phyloP scores from a whole-genome alignment of 1,284 basidiomycete genomes.

The Cryptococcus sp. region DNA sequence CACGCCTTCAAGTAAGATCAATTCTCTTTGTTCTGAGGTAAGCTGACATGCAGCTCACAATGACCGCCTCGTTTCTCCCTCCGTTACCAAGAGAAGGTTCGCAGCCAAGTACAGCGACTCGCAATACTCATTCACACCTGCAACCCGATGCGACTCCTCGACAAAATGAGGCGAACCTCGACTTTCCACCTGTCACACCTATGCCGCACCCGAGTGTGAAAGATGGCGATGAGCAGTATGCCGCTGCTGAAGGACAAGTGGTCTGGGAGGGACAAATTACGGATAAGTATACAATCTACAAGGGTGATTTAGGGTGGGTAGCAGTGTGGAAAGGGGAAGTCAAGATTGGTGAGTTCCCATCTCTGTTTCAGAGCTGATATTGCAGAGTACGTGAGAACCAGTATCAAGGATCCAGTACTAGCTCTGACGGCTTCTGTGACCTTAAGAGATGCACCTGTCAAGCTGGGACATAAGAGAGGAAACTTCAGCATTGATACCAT shows the following conservation, averaged over 20 bases:
- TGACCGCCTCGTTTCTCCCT: constrained; percentile 76
- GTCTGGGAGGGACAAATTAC: constrained; percentile 52
- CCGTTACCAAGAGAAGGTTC: constrained; percentile 19
- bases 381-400: constrained; percentile 65
- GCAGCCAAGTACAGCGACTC: not conserved
- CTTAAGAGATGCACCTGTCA: constrained; percentile 61
- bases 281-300: constrained; percentile 53
- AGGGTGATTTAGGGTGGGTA: constrained; percentile 67
- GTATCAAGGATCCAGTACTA: constrained; percentile 65
- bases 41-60: constrained; percentile 57
- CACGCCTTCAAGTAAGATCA: constrained; percentile 23
- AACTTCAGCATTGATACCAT: constrained; percentile 19
- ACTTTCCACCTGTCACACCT: constrained; percentile 47
- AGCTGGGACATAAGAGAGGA: constrained; percentile 11
- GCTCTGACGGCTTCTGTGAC: constrained; percentile 76
- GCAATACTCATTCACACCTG: constrained; percentile 6
- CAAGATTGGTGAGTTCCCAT: constrained; percentile 63
- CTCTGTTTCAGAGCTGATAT: not conserved
- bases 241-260: constrained; percentile 67
- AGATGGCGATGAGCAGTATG: constrained; percentile 66
- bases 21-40: not conserved
- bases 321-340: constrained; percentile 69
- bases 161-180: constrained; percentile 40
- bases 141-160: constrained; percentile 34
- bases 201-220: constrained; percentile 52